A percentile compares a stretch with the other conserved stretches of the same genome.
Evolutionary conservation across 306 rosid species (phyloP).

Genomic region (Echinosophora koreensis): DNA sequence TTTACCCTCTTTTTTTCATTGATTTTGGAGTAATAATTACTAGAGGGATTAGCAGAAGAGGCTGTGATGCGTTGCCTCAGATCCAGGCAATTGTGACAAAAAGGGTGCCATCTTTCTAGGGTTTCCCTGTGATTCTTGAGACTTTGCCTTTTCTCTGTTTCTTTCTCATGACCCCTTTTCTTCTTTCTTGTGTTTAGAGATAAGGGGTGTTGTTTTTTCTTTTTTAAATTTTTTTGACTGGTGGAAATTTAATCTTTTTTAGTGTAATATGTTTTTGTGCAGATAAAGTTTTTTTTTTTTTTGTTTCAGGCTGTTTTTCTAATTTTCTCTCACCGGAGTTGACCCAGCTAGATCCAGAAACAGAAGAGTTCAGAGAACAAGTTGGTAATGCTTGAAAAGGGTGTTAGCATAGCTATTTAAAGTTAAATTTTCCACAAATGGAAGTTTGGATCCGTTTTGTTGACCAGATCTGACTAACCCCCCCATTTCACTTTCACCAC

Average conservation of each 20-base stretch:
- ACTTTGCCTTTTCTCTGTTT: slow-evolving; percentile 61
- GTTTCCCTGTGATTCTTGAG: slow-evolving; percentile 89
- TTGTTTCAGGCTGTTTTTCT: slow-evolving; percentile 55
- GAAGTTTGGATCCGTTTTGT: slow-evolving; percentile 70
- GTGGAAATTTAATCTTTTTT: slow-evolving; percentile 39
- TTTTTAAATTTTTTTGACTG: slow-evolving; percentile 38
- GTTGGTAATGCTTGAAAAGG: slow-evolving; percentile 55
- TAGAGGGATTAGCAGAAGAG: slow-evolving; percentile 60
- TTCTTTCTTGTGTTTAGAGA: slow-evolving; percentile 75
- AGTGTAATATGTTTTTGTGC: slow-evolving; percentile 44
- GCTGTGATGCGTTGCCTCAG: slow-evolving; percentile 84
- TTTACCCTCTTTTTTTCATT: slow-evolving; percentile 49
- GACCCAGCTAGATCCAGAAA: slow-evolving; percentile 53
- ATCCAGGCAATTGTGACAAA: slow-evolving; percentile 79
- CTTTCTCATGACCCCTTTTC: slow-evolving; percentile 74
- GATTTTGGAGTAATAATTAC: slow-evolving; percentile 45
- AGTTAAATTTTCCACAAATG: slow-evolving; percentile 53
- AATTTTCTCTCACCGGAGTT: slow-evolving; percentile 60
- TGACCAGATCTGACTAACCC: slow-evolving; percentile 86
- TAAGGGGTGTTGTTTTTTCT: slow-evolving; percentile 61
- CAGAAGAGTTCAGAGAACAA: slow-evolving; percentile 60
- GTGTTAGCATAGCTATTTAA: slow-evolving; percentile 44
- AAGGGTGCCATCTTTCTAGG: slow-evolving; percentile 62
- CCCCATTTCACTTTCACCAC: slow-evolving; percentile 57
- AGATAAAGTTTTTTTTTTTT: slow-evolving; percentile 46